These are phyloP conservation scores for Wickerhamomyces queroliae DNA, from an alignment of 805 yeast species.

Conservation along the genomic window DNA sequence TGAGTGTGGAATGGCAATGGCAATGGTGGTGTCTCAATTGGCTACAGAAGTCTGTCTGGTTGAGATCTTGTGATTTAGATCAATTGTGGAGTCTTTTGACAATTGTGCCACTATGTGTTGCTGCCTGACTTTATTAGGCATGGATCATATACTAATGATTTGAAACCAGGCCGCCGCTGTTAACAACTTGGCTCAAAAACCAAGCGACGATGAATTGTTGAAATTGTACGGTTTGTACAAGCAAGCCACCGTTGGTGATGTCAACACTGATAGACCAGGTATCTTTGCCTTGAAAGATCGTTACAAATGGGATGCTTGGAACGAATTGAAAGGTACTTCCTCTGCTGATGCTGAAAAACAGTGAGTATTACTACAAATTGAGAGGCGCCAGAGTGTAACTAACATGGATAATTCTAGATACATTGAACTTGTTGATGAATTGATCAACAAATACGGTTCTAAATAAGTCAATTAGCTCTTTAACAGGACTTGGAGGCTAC, in stretches of 20 bases:
- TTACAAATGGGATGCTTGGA: constrained; percentile 98
- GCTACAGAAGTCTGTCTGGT: too few relatives aligned
- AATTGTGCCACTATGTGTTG: too few relatives aligned
- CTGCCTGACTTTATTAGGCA: too few relatives aligned
- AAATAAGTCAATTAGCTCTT: constrained; percentile 6
- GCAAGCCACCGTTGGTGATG: constrained; percentile 97
- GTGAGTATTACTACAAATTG: constrained; percentile 20
- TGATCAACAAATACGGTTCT: constrained; percentile 46
- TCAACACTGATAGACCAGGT: constrained; percentile 82
- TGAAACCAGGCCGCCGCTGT: constrained; percentile 82
- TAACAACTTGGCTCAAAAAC: constrained; percentile 66
- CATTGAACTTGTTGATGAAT: constrained; percentile 61
- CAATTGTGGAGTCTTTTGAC: background rate
- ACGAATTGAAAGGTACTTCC: constrained; percentile 73
- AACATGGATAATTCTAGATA: constrained; percentile 28
- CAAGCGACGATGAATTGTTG: constrained; percentile 81
- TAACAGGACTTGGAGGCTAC: too few relatives aligned
- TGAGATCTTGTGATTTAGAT: background rate
- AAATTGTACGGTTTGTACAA: constrained; percentile 88
- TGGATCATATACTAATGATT: too few relatives aligned
- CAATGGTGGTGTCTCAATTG: background rate
- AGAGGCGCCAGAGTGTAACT: background rate
- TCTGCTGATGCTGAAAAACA: constrained; percentile 88
- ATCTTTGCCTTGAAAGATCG: constrained; percentile 90
- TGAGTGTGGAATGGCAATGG: background rate